Evolutionary conservation across 2,329 filamentous ascomycete species (phyloP).

Genomic region (Xylariaceae sp.): DNA sequence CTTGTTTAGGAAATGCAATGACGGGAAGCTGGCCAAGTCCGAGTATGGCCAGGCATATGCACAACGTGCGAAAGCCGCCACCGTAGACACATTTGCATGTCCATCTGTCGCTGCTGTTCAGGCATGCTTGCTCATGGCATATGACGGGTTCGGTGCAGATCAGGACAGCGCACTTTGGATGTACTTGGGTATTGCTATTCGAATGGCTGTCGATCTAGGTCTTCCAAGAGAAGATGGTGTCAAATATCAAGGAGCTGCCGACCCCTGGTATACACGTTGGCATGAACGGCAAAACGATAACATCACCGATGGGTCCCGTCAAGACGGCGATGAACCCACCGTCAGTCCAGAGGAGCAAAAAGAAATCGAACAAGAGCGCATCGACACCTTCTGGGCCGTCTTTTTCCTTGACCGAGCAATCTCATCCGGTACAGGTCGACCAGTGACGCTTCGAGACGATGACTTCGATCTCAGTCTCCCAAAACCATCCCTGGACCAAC

Average conservation of each 20-base stretch:
- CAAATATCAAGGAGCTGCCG: slow-evolving; percentile 51
- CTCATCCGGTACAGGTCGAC: slow-evolving; percentile 77
- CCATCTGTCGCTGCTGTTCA: slow-evolving; percentile 80
- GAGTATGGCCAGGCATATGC: slow-evolving; percentile 75
- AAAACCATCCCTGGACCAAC: slow-evolving; percentile 43
- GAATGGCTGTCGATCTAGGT: slow-evolving; percentile 75
- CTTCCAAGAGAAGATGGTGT: slow-evolving; percentile 77
- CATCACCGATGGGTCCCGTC: slow-evolving; percentile 27
- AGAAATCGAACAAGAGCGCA: slow-evolving; percentile 71
- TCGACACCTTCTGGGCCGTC: slow-evolving; percentile 86
- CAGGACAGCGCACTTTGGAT: slow-evolving; percentile 91
- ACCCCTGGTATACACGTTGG: slow-evolving; percentile 44
- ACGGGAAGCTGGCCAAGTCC: slow-evolving; percentile 48
- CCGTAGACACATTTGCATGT: slow-evolving; percentile 76
- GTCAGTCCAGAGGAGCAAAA: slow-evolving; percentile 49
- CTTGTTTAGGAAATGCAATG: slow-evolving; percentile 46
- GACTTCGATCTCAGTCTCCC: slow-evolving; percentile 77
- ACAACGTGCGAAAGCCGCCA: slow-evolving; percentile 73
- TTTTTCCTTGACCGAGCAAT: slow-evolving; percentile 85
- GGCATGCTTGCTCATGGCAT: slow-evolving; percentile 75
- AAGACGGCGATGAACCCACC: slow-evolving; percentile 40
- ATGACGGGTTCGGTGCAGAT: slow-evolving; percentile 82
- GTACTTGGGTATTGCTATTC: slow-evolving; percentile 83
- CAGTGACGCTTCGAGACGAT: slow-evolving; percentile 76
- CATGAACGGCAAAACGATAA: slow-evolving; percentile 34